Evolutionary conservation across 2,329 filamentous ascomycete genomes (phyloP).

Genomic region (Alternaria sp.): DNA sequence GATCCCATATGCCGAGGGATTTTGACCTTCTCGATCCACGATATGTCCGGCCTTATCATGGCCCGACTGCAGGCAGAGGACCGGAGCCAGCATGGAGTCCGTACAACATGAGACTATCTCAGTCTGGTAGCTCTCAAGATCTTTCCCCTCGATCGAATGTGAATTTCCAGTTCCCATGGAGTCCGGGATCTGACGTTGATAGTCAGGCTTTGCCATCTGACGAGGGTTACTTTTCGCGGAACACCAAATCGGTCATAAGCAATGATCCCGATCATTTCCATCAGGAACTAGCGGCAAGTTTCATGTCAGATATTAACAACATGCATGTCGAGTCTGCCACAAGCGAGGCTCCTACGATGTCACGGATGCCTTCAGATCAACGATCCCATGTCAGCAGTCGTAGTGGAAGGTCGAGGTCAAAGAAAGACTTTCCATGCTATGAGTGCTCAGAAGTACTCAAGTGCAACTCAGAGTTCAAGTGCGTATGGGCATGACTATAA

Average conservation of each 20-base stretch:
- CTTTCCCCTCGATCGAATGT: constrained; percentile 14
- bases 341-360: constrained; percentile 22
- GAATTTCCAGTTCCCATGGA: constrained; percentile 24
- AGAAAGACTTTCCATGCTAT: constrained; percentile 24
- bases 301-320: constrained; percentile 20
- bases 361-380: constrained; percentile 27
- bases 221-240: constrained; percentile 43
- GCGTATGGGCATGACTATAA: constrained; percentile 14
- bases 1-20: constrained; percentile 14
- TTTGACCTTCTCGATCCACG: constrained; percentile 21
- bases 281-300: constrained; percentile 28
- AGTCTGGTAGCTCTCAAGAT: neutral
- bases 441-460: constrained; percentile 35
- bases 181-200: constrained; percentile 31
- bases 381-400: constrained; percentile 34
- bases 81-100: constrained; percentile 39
- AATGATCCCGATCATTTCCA: constrained; percentile 29
- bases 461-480: constrained; percentile 48
- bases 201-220: constrained; percentile 30
- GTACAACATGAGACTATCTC: constrained; percentile 23
- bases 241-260: constrained; percentile 38
- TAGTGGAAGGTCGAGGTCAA: constrained; percentile 21
- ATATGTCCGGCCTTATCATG: constrained; percentile 1
- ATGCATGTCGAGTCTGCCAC: constrained; percentile 23
- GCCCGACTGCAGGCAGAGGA: constrained; percentile 19